Evolutionary conservation across 2,329 filamentous ascomycete genomes (phyloP).

Genomic region (Lachnellula hyalina): DNA sequence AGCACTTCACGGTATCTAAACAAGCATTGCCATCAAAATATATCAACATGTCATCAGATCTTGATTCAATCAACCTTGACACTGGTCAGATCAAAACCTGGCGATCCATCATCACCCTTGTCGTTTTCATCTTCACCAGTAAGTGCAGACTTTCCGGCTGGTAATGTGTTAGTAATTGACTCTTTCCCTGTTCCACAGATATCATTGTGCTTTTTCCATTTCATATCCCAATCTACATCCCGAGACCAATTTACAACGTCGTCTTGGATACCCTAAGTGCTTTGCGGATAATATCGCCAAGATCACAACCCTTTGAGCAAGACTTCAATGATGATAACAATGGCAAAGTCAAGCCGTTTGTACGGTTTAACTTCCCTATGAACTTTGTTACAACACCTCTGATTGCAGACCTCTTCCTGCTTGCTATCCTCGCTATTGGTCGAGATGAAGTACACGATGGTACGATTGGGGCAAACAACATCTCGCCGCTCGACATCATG

Average conservation of each 20-base stretch:
- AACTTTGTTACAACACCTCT: constrained; percentile 68
- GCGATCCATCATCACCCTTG: constrained; percentile 64
- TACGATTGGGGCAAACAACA: constrained; percentile 59
- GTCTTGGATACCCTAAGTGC: constrained; percentile 39
- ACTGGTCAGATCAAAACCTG: constrained; percentile 56
- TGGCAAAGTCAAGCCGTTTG: constrained; percentile 36
- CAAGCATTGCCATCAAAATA: not conserved
- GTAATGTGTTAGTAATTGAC: constrained; percentile 1
- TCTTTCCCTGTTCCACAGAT: constrained; percentile 40
- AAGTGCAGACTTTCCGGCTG: constrained; percentile 34
- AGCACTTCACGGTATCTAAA: too few species aligned
- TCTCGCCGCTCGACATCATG: constrained; percentile 69
- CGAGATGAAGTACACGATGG: constrained; percentile 62
- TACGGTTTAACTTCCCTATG: constrained; percentile 54
- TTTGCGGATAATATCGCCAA: constrained; percentile 48
- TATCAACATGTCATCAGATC: constrained; percentile 20
- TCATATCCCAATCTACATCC: constrained; percentile 56
- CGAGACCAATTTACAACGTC: constrained; percentile 42
- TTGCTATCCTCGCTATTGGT: constrained; percentile 65
- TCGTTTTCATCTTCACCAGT: constrained; percentile 68
- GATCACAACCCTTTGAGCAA: constrained; percentile 24
- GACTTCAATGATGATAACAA: constrained; percentile 24
- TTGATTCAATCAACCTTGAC: constrained; percentile 33
- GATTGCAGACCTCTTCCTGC: constrained; percentile 64
- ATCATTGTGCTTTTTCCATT: constrained; percentile 66